Evolutionary conservation across 371 early-diverging fungal species (phyloP).

Genomic region (Mucor saturninus): DNA sequence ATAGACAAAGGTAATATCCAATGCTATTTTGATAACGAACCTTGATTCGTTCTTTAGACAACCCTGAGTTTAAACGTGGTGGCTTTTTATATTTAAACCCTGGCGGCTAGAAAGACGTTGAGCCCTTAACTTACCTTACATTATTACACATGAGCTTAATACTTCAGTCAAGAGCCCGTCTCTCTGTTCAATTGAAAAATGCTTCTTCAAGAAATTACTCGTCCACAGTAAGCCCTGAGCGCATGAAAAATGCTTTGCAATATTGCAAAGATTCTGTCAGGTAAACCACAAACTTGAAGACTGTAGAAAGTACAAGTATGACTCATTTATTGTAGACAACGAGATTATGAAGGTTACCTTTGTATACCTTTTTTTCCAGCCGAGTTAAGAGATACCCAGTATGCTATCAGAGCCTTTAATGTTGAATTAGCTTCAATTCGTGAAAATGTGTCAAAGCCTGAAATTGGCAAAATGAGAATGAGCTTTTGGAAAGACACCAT

Average conservation of each 20-base stretch:
- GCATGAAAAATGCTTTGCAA: constrained; percentile 31
- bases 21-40: no score
- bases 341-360: constrained; percentile 83
- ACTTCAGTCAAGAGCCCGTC: background rate
- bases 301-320: background rate
- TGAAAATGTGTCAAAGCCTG: constrained; percentile 70
- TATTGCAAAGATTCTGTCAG: constrained; percentile 51
- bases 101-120: background rate
- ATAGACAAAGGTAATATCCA: no score
- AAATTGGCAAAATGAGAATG: constrained; percentile 82
- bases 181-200: background rate
- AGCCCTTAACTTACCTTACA: constrained; percentile 1
- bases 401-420: constrained; percentile 88
- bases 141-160: background rate
- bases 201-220: background rate
- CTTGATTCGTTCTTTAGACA: background rate
- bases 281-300: constrained; percentile 20
- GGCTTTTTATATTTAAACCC: background rate
- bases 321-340: constrained; percentile 35
- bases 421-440: constrained; percentile 84
- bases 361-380: constrained; percentile 76
- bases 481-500: constrained; percentile 85
- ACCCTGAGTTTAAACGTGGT: background rate
- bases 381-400: constrained; percentile 63
- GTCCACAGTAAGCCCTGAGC: constrained; percentile 14